A percentile compares a stretch with the other conserved stretches of the same genome.
Conservation (phyloP, 2,329 filamentous ascomycete genomes). For the Phoma sp. region DNA sequence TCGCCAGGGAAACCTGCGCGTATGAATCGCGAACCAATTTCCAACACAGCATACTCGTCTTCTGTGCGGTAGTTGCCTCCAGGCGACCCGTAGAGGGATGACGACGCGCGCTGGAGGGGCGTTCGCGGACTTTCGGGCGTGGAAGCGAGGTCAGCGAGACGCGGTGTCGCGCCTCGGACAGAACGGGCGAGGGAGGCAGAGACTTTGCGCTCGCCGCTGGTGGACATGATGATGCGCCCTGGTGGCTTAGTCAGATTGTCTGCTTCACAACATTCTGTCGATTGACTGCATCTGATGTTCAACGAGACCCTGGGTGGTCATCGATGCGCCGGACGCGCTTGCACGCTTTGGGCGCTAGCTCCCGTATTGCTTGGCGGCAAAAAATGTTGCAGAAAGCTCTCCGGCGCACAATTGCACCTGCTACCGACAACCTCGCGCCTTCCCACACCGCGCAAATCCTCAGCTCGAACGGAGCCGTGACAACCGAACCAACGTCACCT, state of each 20-base stretch:
- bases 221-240: conserved; percentile 21
- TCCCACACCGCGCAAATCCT: conserved; percentile 23
- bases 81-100: conserved; percentile 63
- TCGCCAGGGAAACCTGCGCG: conserved; percentile 89
- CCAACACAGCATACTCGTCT: conserved; percentile 86
- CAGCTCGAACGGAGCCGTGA: conserved; percentile 19
- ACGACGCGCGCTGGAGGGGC: conserved; percentile 65
- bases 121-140: conserved; percentile 47
- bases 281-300: neutral
- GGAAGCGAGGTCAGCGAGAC: conserved; percentile 45
- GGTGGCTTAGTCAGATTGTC: neutral
- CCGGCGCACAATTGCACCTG: conserved; percentile 19
- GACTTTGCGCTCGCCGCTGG: conserved; percentile 40
- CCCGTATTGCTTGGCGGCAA: conserved; percentile 2
- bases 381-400: conserved; percentile 14
- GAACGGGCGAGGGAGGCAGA: conserved; percentile 38
- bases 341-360: conserved; percentile 5
- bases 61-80: conserved; percentile 62
- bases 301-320: neutral
- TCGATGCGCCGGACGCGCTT: conserved; percentile 2
- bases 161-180: conserved; percentile 40
- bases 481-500: conserved; percentile 10
- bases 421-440: conserved; percentile 22
- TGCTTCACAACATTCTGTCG: neutral
- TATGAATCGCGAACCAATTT: conserved; percentile 80